A percentile compares a stretch with the other conserved stretches of the same genome.
Evolutionary conservation across 305 asterid genomes (phyloP).

Genomic region (Fraxinus nigra): DNA sequence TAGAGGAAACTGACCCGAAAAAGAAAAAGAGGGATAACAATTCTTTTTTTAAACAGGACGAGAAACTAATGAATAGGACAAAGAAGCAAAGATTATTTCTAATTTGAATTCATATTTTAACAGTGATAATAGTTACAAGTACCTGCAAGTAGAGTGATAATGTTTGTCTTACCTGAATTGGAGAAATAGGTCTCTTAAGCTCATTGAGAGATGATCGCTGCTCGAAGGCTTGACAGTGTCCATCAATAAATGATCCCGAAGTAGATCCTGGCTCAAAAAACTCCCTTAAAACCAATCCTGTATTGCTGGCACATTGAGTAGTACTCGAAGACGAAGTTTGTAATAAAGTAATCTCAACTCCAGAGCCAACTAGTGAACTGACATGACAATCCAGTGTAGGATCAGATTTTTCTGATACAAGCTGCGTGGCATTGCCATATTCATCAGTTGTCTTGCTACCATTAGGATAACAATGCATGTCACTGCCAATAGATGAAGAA

Average conservation of each 20-base stretch:
- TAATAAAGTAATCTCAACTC: conserved; percentile 58
- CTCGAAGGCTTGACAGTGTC: conserved; percentile 44
- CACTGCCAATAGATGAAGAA: conserved; percentile 42
- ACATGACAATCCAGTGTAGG: conserved; percentile 36
- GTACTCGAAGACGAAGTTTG: conserved; percentile 43
- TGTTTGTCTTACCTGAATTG: conserved; percentile 50
- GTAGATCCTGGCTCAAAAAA: conserved; percentile 53
- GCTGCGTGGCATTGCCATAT: conserved; percentile 40
- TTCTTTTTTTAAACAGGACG: background rate
- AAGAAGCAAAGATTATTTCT: background rate
- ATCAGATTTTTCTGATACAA: conserved; percentile 32
- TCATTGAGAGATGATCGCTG: conserved; percentile 42
- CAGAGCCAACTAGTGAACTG: conserved; percentile 42
- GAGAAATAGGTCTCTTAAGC: conserved; percentile 39
- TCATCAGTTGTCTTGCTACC: conserved; percentile 23
- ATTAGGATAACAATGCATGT: conserved; percentile 30
- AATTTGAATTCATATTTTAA: background rate
- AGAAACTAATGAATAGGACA: background rate
- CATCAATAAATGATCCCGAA: conserved; percentile 40
- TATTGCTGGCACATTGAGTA: conserved; percentile 38
- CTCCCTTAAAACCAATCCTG: conserved; percentile 48
- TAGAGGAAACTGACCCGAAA: background rate
- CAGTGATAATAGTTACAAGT: conserved; percentile 4
- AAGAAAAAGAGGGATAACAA: background rate
- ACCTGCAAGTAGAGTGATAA: conserved; percentile 15